These are phyloP conservation scores for Platanthera guangdongensis DNA, from an alignment of 106 monocot genomes.

Conservation along the genomic window DNA sequence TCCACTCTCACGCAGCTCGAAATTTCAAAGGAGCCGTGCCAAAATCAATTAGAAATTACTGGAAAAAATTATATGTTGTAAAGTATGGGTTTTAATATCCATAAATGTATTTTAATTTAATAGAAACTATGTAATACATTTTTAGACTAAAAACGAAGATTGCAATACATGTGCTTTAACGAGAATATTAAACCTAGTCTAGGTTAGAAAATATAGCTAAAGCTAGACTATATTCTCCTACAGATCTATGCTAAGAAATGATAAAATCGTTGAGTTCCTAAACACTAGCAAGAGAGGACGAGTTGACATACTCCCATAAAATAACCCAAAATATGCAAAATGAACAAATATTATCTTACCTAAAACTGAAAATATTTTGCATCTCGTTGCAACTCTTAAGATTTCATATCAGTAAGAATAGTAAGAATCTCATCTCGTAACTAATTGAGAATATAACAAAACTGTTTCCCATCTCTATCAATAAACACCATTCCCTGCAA, in stretches of 20 bases:
- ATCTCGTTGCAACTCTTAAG: constrained; percentile 68
- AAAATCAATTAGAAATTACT: neutral
- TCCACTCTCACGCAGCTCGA: no score
- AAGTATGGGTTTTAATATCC: neutral
- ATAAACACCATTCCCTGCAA: constrained; percentile 86
- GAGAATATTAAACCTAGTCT: neutral
- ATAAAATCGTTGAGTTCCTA: neutral
- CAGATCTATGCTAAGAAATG: neutral
- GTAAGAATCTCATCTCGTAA: constrained; percentile 77
- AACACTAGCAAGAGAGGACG: neutral
- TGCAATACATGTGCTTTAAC: neutral
- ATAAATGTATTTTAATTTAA: neutral
- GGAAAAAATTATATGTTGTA: neutral
- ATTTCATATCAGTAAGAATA: constrained; percentile 42
- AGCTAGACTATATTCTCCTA: neutral
- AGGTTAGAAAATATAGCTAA: neutral
- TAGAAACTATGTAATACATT: neutral
- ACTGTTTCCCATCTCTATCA: constrained; percentile 92
- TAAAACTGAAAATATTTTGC: constrained; percentile 90
- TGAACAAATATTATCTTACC: constrained; percentile 30
- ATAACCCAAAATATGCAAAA: neutral
- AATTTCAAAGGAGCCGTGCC: no score
- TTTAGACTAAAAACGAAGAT: neutral
- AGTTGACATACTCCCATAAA: neutral
- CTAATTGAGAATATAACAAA: constrained; percentile 90